Evolutionary conservation across 2,329 filamentous ascomycete genomes (phyloP), one percentile per base, ranked within the genome.

Genomic region (Hypoxylon sp.): DNA sequence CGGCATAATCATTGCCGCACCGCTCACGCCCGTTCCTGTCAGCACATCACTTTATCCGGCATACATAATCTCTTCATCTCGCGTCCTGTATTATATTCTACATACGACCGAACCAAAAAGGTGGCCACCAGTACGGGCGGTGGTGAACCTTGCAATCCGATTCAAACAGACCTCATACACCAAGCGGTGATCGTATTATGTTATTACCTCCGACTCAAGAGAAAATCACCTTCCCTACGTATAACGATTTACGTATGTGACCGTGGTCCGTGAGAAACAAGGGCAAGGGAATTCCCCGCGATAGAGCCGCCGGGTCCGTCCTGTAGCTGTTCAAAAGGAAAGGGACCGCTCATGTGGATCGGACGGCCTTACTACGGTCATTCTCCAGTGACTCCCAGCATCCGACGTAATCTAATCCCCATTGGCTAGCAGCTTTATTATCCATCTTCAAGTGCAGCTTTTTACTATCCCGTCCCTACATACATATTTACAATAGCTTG

Each of bases 361-460:
- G 62, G 42, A 31, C 75, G 75, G 75, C 75, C 73, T 74, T 77
- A 76, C 72, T 71, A 64, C 75, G 74, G 75, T 66, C 71, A 68
- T 72, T 77, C 70, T 74, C 64, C 65, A 68, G 64, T 63, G 57
- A 47, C 58, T 65, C 56, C 48, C 63, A 69, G 63, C 47, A 59
- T 59, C 59, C 59, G 68, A 62, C 53, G 51, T 62, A 59, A 59
- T 59, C 35, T 46, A 31, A 9, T 53, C 44, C 59, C 63, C 31
- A 71, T 69, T 71, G 69, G 69, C 60, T 57, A 60, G 26, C 35
- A 22, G 50, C 55, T 33, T 56, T 48, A 39, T 65, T 52, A 52
- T 63, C 63, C 56, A 59, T 69, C 65, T 56, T 68, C 59, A 64
- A 47, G 11, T 42, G 35, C 55, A 47, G 31, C 62, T 35, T 24